A percentile compares a stretch with the other conserved stretches of the same genome.
Evolutionary conservation across 202 grass and related monocot species (phyloP).

Genomic region (Elaeis oleifera): DNA sequence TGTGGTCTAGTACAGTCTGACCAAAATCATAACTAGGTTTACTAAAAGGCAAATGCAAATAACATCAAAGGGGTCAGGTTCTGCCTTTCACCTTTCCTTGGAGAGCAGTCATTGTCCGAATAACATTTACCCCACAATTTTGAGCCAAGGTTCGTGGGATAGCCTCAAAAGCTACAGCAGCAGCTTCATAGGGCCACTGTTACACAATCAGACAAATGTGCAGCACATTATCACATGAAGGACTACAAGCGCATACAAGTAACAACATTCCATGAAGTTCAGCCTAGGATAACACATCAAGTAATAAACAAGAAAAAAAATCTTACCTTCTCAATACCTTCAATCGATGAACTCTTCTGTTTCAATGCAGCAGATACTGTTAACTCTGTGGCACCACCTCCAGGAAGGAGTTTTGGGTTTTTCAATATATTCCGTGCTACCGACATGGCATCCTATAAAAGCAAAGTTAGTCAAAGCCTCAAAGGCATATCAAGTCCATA

Average conservation of each 20-base stretch:
- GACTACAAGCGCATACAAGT: too few relatives aligned
- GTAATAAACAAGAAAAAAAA: too few relatives aligned
- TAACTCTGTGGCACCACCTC: constrained; percentile 89
- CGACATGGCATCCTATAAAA: constrained; percentile 78
- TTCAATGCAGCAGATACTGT: constrained; percentile 87
- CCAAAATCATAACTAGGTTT: too few relatives aligned
- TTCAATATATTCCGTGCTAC: constrained; percentile 96
- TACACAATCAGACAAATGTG: constrained; percentile 21
- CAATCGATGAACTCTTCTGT: constrained; percentile 86
- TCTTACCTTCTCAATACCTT: constrained; percentile 92
- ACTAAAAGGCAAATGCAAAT: too few relatives aligned
- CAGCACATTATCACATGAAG: too few relatives aligned
- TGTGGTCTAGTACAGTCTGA: too few relatives aligned
- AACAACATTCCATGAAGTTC: too few relatives aligned
- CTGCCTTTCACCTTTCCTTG: constrained; percentile 68
- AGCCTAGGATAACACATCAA: too few relatives aligned
- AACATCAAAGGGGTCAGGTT: too few relatives aligned
- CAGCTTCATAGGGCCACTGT: constrained; percentile 99
- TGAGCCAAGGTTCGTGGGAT: constrained; percentile 95
- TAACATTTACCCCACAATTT: constrained; percentile 96
- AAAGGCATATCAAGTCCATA: neutral
- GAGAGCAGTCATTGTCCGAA: constrained; percentile 90
- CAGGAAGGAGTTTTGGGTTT: constrained; percentile 92
- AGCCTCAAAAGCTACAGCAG: constrained; percentile 93
- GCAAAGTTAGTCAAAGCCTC: neutral